Evolutionary conservation across 108 stramenopile species (phyloP), one percentile per base, ranked within the genome.

Genomic region (Conticribra weissflogii): DNA sequence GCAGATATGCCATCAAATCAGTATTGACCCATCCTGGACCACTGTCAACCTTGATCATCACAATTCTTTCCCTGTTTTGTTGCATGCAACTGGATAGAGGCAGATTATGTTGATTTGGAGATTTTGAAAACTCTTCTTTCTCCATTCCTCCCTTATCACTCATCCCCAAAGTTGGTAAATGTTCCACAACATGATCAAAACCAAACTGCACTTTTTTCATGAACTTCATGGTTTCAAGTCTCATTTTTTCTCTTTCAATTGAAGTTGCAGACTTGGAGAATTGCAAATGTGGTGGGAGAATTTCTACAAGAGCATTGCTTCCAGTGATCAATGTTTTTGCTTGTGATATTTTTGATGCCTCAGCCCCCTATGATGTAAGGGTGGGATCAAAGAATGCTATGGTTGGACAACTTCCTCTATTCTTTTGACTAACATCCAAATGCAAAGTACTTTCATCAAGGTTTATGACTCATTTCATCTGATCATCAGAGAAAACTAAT

Each of bases 101-200:
- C 46, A 34, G 2, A 71, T 16, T 36, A 71, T 62, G 31, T 27
- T 32, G 2, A 23, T 71, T 25, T 25, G 0, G 2, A 62, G 0
- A 28, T 62, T 71, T 18, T 3, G 30, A 22, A 36, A 71, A 71
- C 25, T 44, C 50, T 23, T 51, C 12, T 9, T 19, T 25, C 19
- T 62, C 59, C 70, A 71, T 71, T 16, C 70, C 70, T 22, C 70
- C 59, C 61, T 71, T 71, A 16, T 62, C 60, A 63, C 63, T 71
- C 45, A 45, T 24, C 21, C 51, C 70, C 53, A 53, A 71, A 17
- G 70, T 71, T 32, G n/a, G 17, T 22, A 28, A 47, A 46, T 19
- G 45, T 21, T 9, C 15, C 17, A 5, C 4, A 28, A 19, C 47
- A 21, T 68, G 30, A 2, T 46, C 47, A 1, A 18, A 17, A 36